A percentile compares a stretch with the other conserved stretches of the same genome.
These are phyloP conservation scores for Fomitopsis pinicola DNA, from an alignment of 1,284 basidiomycete genomes.

Conservation along the genomic window DNA sequence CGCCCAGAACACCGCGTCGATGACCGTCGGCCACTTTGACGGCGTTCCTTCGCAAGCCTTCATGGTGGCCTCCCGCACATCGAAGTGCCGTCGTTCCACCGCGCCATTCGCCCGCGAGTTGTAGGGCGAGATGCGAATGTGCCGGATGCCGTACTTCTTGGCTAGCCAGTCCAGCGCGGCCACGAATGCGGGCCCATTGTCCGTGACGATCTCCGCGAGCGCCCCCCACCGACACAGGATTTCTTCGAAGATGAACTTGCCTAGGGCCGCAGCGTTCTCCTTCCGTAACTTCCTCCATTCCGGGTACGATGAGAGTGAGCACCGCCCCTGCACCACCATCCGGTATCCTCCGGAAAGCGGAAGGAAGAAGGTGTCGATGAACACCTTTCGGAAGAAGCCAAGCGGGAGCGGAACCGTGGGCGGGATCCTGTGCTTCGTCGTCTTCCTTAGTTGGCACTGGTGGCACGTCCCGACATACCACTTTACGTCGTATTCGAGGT, in stretches of 20 bases:
- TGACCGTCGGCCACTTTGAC: conserved; percentile 23
- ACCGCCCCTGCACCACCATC: conserved; percentile 12
- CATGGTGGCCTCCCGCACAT: conserved; percentile 29
- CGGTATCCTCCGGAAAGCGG: no score
- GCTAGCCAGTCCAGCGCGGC: conserved; percentile 27
- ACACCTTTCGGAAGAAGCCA: conserved; percentile 28
- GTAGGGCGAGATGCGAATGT: conserved; percentile 39
- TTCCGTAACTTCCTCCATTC: not conserved
- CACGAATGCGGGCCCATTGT: conserved; percentile 26
- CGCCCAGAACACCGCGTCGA: conserved; percentile 34
- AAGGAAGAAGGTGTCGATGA: conserved; percentile 24
- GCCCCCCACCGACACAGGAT: conserved; percentile 20
- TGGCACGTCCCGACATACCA: conserved; percentile 30
- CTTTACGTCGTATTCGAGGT: conserved; percentile 10
- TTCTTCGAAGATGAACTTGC: conserved; percentile 22
- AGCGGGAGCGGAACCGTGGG: conserved; percentile 27
- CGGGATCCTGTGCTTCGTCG: conserved; percentile 24
- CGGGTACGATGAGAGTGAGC: no score
- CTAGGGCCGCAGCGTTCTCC: conserved; percentile 7
- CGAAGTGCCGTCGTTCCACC: conserved; percentile 33
- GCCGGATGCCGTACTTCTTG: conserved; percentile 29
- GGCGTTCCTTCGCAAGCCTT: conserved; percentile 31
- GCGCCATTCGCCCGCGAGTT: conserved; percentile 39
- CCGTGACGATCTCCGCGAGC: conserved; percentile 18
- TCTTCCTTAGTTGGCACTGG: conserved; percentile 28